Evolutionary conservation across 768 basidiomycete species (phyloP).

Genomic region (Collybia sp.): DNA sequence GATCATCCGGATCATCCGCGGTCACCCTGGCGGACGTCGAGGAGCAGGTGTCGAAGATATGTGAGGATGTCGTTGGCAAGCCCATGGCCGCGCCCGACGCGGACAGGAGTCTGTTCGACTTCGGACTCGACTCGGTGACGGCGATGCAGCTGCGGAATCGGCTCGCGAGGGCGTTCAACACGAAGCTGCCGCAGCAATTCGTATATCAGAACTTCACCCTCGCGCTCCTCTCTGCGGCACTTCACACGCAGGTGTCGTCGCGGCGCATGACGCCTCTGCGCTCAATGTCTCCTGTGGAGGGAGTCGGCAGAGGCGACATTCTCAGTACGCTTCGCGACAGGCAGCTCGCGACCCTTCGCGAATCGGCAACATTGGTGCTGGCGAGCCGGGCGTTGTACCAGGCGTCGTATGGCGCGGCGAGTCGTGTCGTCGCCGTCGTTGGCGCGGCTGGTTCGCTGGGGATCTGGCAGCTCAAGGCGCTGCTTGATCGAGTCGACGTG

Average conservation of each 20-base stretch:
- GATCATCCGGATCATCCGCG: not conserved
- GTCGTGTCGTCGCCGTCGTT: constrained; percentile 5
- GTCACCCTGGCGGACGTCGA: constrained; percentile 3
- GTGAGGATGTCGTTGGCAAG: constrained; percentile 4
- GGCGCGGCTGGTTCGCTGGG: constrained; percentile 9
- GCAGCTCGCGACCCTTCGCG: constrained; percentile 2
- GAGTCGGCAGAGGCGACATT: constrained; percentile 1
- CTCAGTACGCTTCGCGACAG: constrained; percentile 1
- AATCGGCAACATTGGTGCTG: constrained; percentile 1
- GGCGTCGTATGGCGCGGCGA: not conserved
- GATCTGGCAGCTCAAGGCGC: constrained; percentile 7
- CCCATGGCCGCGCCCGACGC: not conserved
- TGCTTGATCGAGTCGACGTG: constrained; percentile 6
- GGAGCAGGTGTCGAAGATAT: constrained; percentile 1
- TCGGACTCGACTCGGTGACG: constrained; percentile 7
- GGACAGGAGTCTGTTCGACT: constrained; percentile 5
- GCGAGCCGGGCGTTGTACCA: constrained; percentile 1
- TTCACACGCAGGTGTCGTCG: not conserved
- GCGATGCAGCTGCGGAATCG: constrained; percentile 7
- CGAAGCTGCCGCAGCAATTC: constrained; percentile 5
- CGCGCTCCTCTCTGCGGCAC: constrained; percentile 1
- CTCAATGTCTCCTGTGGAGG: not conserved
- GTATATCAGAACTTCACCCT: constrained; percentile 8
- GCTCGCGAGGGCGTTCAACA: constrained; percentile 2
- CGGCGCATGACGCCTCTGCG: not conserved